Base-by-base conservation (phyloP, 2,329 filamentous ascomycete species). In the Cladobotryum protrusum region DNA sequence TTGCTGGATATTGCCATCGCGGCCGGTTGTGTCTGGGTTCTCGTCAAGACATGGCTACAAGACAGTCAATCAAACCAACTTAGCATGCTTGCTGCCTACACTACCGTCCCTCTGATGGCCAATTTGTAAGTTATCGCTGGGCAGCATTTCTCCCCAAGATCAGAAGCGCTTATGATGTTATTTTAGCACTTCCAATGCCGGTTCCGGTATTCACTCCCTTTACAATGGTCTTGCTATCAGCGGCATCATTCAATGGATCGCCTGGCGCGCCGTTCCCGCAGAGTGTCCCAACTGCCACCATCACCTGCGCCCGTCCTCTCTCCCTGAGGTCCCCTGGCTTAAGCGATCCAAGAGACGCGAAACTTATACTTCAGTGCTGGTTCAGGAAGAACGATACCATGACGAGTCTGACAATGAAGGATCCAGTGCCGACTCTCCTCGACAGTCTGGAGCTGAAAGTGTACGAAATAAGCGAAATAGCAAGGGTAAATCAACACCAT, bases 61-160 rank as follows among this genome's bases (percentile, higher is more conserved):
- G 58, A 58, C 14, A 52, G 57, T 6, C 44, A 50, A 11, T 59
- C 60, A 24, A 57, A 64, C 3, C 60, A 64, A 47, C 52, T 70
- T 44, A 66, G 62, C 37, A 71, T 72, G 69, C 61, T 73, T 32
- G 69, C 68, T 35, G 66, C 70, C 12, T 73, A 73, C 54, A 64
- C 65, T 11, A 73, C 71, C 3, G 63, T 73, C 15, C 71, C 70
- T 35, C 59, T 73, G 40, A 55, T 73, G 24, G 49, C 66, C 33
- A 72, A 67, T 55, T 71, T 72, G 71, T 72, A 60, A 54, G 67
- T 57, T 14, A 20, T 17, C 15, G 36, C 9, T 24, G 11, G 13
- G 17, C 5, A 32, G 43, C 4, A 12, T 39, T 9, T 14, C 15
- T 19, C 20, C 15, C 14, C 12, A 37, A 37, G 12, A 37, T 17